These are phyloP conservation scores for Boechera divaricarpa DNA, from an alignment of 345 rosid genomes.

Conservation along the genomic window DNA sequence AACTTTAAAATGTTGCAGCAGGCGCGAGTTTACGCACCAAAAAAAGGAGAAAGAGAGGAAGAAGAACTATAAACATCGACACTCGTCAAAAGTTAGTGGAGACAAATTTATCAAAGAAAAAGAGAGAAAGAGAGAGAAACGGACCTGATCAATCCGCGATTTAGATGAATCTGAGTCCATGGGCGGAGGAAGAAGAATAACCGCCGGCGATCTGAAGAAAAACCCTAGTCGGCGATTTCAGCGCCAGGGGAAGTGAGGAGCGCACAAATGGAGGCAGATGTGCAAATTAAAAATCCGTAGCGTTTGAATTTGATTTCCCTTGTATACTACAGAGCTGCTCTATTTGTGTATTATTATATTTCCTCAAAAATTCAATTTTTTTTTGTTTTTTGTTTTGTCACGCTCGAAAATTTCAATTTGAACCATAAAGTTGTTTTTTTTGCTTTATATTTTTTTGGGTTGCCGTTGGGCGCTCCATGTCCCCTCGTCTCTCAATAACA, in stretches of 20 bases:
- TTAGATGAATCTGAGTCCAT: conserved; percentile 77
- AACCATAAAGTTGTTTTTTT: conserved; percentile 37
- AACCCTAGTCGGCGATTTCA: conserved; percentile 45
- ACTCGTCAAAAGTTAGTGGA: not conserved
- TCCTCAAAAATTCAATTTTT: conserved; percentile 4
- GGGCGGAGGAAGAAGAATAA: conserved; percentile 29
- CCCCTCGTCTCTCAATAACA: not conserved
- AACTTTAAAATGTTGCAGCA: conserved; percentile 27
- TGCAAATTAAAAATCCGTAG: conserved; percentile 25
- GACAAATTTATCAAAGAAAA: not conserved
- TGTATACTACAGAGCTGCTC: not conserved
- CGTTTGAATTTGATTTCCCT: conserved; percentile 44
- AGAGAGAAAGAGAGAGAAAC: not conserved
- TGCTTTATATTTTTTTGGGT: not conserved
- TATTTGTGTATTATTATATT: not conserved
- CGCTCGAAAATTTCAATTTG: conserved; percentile 16
- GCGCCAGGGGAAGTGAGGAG: conserved; percentile 25
- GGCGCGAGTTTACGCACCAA: not conserved
- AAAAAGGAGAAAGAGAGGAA: not conserved
- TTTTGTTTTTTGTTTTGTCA: not conserved
- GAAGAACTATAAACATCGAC: conserved; percentile 24
- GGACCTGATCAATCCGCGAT: conserved; percentile 75
- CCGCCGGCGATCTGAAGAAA: conserved; percentile 42
- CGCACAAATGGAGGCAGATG: conserved; percentile 27
- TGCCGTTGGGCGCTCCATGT: conserved; percentile 6